These are phyloP conservation scores for Lipomyces kockii DNA, from an alignment of 805 yeast species.

Conservation along the genomic window DNA sequence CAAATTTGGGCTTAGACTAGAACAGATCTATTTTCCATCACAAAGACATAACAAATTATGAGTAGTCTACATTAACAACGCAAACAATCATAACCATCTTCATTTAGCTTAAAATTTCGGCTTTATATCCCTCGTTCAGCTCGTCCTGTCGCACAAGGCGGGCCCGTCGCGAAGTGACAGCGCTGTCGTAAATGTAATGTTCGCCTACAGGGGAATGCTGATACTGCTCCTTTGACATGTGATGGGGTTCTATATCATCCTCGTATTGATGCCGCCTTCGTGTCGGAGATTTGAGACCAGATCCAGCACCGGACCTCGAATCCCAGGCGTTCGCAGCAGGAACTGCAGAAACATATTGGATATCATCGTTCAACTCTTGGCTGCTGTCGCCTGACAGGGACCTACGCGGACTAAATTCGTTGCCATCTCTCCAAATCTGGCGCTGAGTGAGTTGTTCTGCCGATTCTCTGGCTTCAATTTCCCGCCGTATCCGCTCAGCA, in stretches of 20 bases:
- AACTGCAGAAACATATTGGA: not conserved
- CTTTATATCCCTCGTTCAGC: constrained; percentile 1
- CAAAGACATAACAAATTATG: not conserved
- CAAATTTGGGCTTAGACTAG: too few relatives aligned
- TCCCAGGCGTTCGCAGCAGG: not conserved
- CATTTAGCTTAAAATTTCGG: not conserved
- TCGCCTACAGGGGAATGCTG: not conserved
- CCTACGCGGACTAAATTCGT: not conserved
- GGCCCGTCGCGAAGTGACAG: constrained; percentile 9
- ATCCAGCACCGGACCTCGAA: not conserved
- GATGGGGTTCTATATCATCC: not conserved
- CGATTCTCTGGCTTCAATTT: constrained; percentile 14
- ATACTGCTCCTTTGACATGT: not conserved
- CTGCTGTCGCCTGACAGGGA: not conserved
- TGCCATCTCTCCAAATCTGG: too few relatives aligned
- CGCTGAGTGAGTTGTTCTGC: not conserved
- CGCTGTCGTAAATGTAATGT: constrained; percentile 5
- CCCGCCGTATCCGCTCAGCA: constrained; percentile 21
- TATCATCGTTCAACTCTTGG: not conserved
- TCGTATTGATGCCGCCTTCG: not conserved
- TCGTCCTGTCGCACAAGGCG: constrained; percentile 15
- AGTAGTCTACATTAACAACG: not conserved
- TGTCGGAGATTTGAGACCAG: not conserved
- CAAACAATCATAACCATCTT: not conserved
- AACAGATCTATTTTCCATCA: too few relatives aligned